Base-by-base conservation (phyloP, 1,284 basidiomycete genomes). In the Athelia sp. region DNA sequence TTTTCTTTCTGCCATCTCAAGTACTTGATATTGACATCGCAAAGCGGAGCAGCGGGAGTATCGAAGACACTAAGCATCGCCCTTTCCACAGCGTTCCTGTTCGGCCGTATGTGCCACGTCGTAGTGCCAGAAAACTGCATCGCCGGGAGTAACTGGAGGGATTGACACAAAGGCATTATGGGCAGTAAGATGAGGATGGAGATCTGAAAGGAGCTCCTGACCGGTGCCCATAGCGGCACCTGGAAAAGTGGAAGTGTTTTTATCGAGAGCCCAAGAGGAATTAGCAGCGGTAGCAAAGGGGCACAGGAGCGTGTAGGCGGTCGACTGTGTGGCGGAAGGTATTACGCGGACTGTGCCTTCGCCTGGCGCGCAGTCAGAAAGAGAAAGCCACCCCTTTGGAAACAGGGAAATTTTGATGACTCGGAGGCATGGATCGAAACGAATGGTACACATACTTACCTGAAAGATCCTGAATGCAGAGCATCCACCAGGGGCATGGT, bases 101-200 rank as follows among this genome's bases (percentile, higher is more conserved):
- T 92, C 89, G 26, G 91, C 88, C 0, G 84, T 77, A 61, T 92
- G 90, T 9, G 90, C 76, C 22, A 75, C 69, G 61, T 90, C 84
- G 51, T 75, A 78, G 53, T 81, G 76, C 79, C 81, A 91, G 57
- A 83, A 87, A 0, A 88, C 84, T 59, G 87, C 82, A 62, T 91
- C 87, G 0, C 90, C 90, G 0, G 90, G 87, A 38, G 77, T 68
- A 1, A 84, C 78, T 14, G 51, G 62, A 3, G 80, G 79, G 21
- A 84, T 71, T 1, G 75, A 73, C 4, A 76, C 69, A 81, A 73
- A 2, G 76, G 74, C 52, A 75, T 61, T 11, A 70, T 72, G 6
- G 92, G 70, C 50, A 70, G 61, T 34, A 92, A 63, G 63, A 93
- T 88, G 0, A 89, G 90, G 58, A 92, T 89, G 0, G 82, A 83